Conservation (phyloP, 805 yeast genomes). For the Starmerella sirachaensis region DNA sequence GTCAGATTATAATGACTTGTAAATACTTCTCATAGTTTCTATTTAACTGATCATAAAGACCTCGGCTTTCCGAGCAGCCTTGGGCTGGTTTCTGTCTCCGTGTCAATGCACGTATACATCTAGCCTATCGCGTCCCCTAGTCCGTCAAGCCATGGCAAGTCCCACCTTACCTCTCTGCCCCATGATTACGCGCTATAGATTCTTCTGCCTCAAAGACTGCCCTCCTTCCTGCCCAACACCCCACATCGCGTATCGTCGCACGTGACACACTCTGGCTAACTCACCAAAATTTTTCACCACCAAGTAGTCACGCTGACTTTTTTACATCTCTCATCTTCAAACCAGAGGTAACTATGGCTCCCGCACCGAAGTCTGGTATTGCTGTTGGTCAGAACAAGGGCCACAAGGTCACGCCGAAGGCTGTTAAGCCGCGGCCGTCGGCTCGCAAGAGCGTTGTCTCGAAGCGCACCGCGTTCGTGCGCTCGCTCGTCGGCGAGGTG, state of each 20-base stretch:
- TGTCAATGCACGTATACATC: too few relatives aligned
- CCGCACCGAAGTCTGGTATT: conserved; percentile 46
- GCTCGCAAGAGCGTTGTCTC: conserved; percentile 95
- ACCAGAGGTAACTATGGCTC: conserved; percentile 17
- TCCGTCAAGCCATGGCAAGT: too few relatives aligned
- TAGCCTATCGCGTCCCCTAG: too few relatives aligned
- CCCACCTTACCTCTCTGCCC: too few relatives aligned
- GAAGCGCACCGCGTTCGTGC: conserved; percentile 91
- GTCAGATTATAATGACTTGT: too few relatives aligned
- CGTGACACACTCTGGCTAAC: conserved; percentile 9
- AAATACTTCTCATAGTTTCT: too few relatives aligned
- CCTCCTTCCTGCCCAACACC: background rate
- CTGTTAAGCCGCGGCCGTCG: conserved; percentile 77
- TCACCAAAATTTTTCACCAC: conserved; percentile 18
- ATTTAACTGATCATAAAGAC: too few relatives aligned
- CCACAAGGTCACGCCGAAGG: conserved; percentile 82
- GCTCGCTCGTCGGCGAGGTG: conserved; percentile 91
- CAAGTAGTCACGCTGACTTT: conserved; percentile 3
- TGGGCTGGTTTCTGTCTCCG: too few relatives aligned
- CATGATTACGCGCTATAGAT: too few relatives aligned
- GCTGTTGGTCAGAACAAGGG: conserved; percentile 99
- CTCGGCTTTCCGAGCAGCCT: too few relatives aligned
- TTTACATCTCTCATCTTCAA: conserved; percentile 3
- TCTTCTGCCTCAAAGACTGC: background rate
- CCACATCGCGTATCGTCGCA: background rate